A percentile compares a stretch with the other conserved stretches of the same genome.
Conservation (phyloP, 2,329 filamentous ascomycete genomes). For the Fusarium hostae region DNA sequence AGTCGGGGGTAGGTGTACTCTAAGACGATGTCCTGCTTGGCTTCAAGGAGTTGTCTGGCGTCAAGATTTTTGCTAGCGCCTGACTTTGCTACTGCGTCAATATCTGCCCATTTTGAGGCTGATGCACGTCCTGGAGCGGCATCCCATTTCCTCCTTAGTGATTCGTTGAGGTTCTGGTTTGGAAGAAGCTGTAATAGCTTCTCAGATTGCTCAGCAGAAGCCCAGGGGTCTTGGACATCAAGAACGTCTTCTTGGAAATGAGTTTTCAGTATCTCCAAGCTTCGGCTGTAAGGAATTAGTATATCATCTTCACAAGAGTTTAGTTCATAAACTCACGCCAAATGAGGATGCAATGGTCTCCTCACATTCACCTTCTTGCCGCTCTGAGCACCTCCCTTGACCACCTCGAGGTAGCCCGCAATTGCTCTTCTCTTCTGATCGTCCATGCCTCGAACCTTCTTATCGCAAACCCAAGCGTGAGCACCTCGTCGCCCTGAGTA, state of each 20-base stretch:
- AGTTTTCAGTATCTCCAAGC: slow-evolving; percentile 82
- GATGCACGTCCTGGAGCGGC: slow-evolving; percentile 81
- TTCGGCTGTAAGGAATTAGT: slow-evolving; percentile 66
- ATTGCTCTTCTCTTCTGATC: slow-evolving; percentile 87
- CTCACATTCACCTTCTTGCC: slow-evolving; percentile 88
- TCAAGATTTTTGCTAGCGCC: slow-evolving; percentile 80
- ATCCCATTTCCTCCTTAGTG: slow-evolving; percentile 90
- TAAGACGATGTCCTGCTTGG: slow-evolving; percentile 94
- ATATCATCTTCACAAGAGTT: neutral
- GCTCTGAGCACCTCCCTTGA: slow-evolving; percentile 86
- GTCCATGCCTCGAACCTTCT: slow-evolving; percentile 82
- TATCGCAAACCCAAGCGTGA: slow-evolving; percentile 98
- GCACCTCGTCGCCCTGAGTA: slow-evolving; percentile 97
- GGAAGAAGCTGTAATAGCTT: slow-evolving; percentile 87
- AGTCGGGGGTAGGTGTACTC: slow-evolving; percentile 98
- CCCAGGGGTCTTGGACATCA: slow-evolving; percentile 87
- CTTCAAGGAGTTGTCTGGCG: slow-evolving; percentile 78
- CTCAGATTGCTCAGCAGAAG: slow-evolving; percentile 73
- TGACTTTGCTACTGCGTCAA: slow-evolving; percentile 84
- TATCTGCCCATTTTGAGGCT: slow-evolving; percentile 90
- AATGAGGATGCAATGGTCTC: slow-evolving; percentile 88
- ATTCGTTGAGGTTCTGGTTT: slow-evolving; percentile 79
- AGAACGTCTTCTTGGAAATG: slow-evolving; percentile 89
- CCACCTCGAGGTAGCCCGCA: slow-evolving; percentile 87
- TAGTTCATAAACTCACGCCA: slow-evolving; percentile 66